phyloP scores from a whole-genome alignment of 495 filamentous ascomycete genomes.

The Penicillium coffeae region DNA sequence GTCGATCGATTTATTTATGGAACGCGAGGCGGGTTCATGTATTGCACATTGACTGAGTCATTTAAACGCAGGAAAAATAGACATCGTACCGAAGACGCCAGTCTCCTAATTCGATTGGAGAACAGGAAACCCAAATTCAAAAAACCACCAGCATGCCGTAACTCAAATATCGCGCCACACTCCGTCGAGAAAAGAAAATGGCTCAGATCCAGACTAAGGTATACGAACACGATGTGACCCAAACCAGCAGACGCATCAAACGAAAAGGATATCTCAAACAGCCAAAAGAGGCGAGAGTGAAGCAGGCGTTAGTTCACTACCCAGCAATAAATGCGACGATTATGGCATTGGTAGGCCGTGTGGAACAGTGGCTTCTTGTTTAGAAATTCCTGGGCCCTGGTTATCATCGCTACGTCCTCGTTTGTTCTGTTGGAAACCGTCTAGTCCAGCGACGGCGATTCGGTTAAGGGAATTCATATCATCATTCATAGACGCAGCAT shows the following conservation, averaged over 20 bases:
- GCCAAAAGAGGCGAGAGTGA: not conserved
- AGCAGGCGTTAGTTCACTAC: too few species aligned
- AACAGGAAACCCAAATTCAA: constrained; percentile 1
- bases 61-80: not conserved
- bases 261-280: constrained; percentile 22
- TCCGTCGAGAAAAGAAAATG: constrained; percentile 15
- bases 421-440: constrained; percentile 32
- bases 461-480: constrained; percentile 46
- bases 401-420: constrained; percentile 32
- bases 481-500: constrained; percentile 29
- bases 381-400: constrained; percentile 27
- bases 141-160: constrained; percentile 16
- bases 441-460: constrained; percentile 43
- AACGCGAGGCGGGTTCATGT: too few species aligned
- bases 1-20: too few species aligned
- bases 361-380: constrained; percentile 21
- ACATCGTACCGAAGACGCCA: not conserved
- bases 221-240: too few species aligned
- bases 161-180: constrained; percentile 17
- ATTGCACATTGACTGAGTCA: constrained; percentile 2
- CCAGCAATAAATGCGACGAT: not conserved
- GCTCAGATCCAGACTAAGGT: constrained; percentile 19
- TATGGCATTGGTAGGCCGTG: constrained; percentile 32
- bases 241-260: too few species aligned
- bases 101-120: not conserved